Conservation (phyloP, 2,329 filamentous ascomycete species). For the Ascochyta rabiei region DNA sequence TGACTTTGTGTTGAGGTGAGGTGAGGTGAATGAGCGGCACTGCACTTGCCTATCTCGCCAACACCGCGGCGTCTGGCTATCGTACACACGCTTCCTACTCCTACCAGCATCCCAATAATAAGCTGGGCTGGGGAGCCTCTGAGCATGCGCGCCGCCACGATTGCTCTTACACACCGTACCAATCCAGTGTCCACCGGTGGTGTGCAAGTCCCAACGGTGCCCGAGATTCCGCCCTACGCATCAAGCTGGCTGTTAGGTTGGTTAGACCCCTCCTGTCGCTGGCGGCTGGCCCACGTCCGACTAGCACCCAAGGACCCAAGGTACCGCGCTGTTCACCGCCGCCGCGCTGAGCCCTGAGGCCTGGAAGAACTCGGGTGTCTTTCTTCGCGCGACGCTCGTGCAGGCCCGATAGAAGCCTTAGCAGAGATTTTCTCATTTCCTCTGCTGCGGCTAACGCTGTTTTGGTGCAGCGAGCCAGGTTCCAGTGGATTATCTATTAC, state of each 20-base stretch:
- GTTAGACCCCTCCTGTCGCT: slow-evolving; percentile 11
- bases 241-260: slow-evolving; percentile 11
- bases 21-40: slow-evolving; percentile 22
- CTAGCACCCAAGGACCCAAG: slow-evolving; percentile 22
- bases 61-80: slow-evolving; percentile 17
- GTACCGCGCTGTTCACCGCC: slow-evolving; percentile 37
- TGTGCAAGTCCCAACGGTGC: slow-evolving; percentile 15
- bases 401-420: slow-evolving; percentile 40
- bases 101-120: slow-evolving; percentile 9
- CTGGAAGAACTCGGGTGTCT: slow-evolving; percentile 37
- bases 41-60: slow-evolving; percentile 27
- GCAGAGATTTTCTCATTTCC: slow-evolving; percentile 44
- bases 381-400: slow-evolving; percentile 28
- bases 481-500: slow-evolving; percentile 34
- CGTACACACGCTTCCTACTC: not conserved
- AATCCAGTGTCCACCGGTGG: not conserved
- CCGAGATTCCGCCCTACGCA: slow-evolving; percentile 21
- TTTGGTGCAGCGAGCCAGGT: slow-evolving; percentile 35
- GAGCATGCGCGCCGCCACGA: slow-evolving; percentile 5
- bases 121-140: not conserved
- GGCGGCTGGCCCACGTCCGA: slow-evolving; percentile 14
- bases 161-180: slow-evolving; percentile 3
- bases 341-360: slow-evolving; percentile 19
- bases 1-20: slow-evolving; percentile 11
- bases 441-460: slow-evolving; percentile 39